phyloP scores from a whole-genome alignment of 1,139 yeast genomes.

The Pichia sp. region DNA sequence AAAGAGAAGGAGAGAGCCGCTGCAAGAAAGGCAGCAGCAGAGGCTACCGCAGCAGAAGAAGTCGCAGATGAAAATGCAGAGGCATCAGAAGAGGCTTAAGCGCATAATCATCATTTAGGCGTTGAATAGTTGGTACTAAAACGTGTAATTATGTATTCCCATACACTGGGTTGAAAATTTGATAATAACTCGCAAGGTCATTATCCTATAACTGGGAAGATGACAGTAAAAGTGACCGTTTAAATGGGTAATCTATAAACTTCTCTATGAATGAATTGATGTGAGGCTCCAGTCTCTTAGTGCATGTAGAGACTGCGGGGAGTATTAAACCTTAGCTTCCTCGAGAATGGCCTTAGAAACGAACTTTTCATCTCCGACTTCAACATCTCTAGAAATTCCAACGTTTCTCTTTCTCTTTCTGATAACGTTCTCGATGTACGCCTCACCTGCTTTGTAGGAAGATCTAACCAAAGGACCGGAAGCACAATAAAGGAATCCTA shows the following conservation, averaged over 20 bases:
- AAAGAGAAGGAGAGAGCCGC: slow-evolving; percentile 23
- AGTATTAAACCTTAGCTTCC: no score
- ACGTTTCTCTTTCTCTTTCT: slow-evolving; percentile 52
- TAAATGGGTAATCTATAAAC: no score
- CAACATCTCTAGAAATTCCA: slow-evolving; percentile 26
- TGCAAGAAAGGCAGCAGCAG: slow-evolving; percentile 14
- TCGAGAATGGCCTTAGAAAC: slow-evolving; percentile 19
- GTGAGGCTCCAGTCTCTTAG: no score
- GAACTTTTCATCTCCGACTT: slow-evolving; percentile 24
- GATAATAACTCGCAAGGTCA: no score
- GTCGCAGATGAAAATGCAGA: slow-evolving; percentile 11
- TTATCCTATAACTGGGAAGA: no score
- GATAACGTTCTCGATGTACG: slow-evolving; percentile 90
- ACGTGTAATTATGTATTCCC: no score
- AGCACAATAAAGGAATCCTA: slow-evolving; percentile 96
- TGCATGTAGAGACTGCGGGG: no score
- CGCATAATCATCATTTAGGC: no score
- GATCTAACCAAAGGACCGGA: slow-evolving; percentile 96
- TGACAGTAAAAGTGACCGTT: no score
- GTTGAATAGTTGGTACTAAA: no score
- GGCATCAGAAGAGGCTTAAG: slow-evolving; percentile 1
- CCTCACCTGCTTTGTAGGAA: slow-evolving; percentile 97
- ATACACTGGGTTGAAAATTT: no score
- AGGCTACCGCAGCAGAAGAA: slow-evolving; percentile 6
- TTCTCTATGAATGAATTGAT: no score